Evolutionary conservation across 176 grass and related monocot genomes (phyloP), one percentile per base, ranked within the genome.

Genomic region (Carex kokanica): DNA sequence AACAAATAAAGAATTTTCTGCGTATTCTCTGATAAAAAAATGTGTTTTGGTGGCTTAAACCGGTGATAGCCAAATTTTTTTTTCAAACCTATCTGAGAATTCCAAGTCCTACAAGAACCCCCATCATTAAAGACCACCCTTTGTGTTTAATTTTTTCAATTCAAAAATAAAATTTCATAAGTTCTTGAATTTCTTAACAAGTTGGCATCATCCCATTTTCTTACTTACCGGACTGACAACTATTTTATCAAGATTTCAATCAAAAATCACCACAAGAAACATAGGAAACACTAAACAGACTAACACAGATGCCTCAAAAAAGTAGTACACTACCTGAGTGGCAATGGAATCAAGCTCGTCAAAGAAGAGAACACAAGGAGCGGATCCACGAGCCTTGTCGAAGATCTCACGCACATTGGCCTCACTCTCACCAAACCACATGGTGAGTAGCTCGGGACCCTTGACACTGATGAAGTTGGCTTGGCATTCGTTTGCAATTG

Each of bases 381-480:
- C 93, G 47, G 88, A 92, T 60, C 85, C 82, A 21, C 90, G 90
- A 47, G 93, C 93, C 86, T 94, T 94, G 74, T 94, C 92, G 16
- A 94, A 94, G 25, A 95, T 95, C 82, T 95, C 93, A 4, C 90
- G 86, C 7, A 95, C 93, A 18, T 95, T 95, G 4, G 93, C 93
- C 80, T 95, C 93, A 87, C 93, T 95, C 91, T 97, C 94, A 83
- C 94, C 94, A 70, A 97, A 97, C 94, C 94, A 97, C 94, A 97
- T 97, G 72, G 93, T 92, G 67, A 95, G 90, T 45, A 95, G 61
- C 34, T 95, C 90, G 0, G 93, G 93, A 12, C 93, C 93, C 85
- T 95, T 97, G 17, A 97, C 87, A 64, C 94, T 97, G 47, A 97
- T 97, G 40, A 97, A 97, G 77, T 97, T 97, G 15, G 91, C 94